Base-by-base conservation (phyloP, 2,329 filamentous ascomycete species). In the Pestalotiopsis sp. region DNA sequence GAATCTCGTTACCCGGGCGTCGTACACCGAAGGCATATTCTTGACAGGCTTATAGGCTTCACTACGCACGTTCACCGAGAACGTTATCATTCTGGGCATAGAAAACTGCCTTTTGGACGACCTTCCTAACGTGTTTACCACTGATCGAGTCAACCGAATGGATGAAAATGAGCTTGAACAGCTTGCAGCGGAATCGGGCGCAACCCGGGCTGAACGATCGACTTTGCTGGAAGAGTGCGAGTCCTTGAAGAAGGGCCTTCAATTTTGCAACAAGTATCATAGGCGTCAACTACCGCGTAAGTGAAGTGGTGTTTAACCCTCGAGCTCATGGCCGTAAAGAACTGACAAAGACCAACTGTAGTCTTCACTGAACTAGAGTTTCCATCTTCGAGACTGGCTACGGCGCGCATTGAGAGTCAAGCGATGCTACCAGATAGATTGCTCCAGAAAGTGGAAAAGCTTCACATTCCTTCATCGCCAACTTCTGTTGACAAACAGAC, bases 101-200 rank as follows among this genome's bases (percentile, higher is more conserved):
- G 85, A 87, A 70, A 82, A 82, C 39, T 86, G 83, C 59, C 80
- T 88, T 1, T 73, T 87, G 0, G 72, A 67, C 0, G 78, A 82
- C 1, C 69, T 87, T 0, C 78, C 80, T 0, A 66, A 69, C 0
- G 82, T 87, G 2, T 76, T 87, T 38, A 83, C 80, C 0, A 76
- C 81, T 1, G 75, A 74, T 0, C 73, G 71, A 0, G 78, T 86
- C 1, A 73, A 76, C 49, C 67, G 63, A 2, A 79, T 85, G 78
- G 69, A 72, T 2, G 75, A 82, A 2, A 72, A 76, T 0, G 69
- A 70, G 12, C 64, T 81, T 7, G 23, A 61, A 4, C 71, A 76
- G 57, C 69, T 81, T 2, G 79, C 77, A 0, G 72, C 76, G 1
- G 80, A 81, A 69, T 74, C 79, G 0, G 73, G 75, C 11, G 74